Evolutionary conservation across 768 basidiomycete genomes (phyloP).

Genomic region (Pisolithus tinctorius): DNA sequence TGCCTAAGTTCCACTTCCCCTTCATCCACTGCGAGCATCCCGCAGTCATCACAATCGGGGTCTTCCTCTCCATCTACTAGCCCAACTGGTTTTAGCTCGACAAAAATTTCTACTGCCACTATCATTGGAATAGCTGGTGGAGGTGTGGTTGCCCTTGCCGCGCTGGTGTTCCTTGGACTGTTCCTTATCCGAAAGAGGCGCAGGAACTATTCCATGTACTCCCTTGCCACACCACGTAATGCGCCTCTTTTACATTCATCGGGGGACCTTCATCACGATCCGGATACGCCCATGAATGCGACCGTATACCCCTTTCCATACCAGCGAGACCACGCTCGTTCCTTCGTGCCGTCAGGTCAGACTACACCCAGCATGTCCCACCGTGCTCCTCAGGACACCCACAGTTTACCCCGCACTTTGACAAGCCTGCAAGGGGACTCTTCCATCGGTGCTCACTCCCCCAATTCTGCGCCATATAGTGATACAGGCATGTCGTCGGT

Average conservation of each 20-base stretch:
- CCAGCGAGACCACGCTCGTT: conserved; percentile 15
- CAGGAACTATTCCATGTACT: conserved; percentile 22
- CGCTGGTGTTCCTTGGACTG: conserved; percentile 41
- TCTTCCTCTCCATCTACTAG: conserved; percentile 14
- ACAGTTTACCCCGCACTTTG: conserved; percentile 6
- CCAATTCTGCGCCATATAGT: conserved; percentile 13
- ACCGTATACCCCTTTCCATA: conserved; percentile 30
- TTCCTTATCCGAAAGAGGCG: conserved; percentile 39
- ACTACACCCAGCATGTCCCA: neutral
- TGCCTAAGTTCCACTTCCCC: conserved; percentile 52
- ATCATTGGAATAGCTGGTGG: conserved; percentile 47
- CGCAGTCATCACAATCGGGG: conserved; percentile 14
- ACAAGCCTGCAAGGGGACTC: no score
- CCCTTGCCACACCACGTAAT: conserved; percentile 17
- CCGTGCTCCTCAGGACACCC: neutral
- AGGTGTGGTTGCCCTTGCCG: conserved; percentile 46
- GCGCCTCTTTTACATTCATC: conserved; percentile 28
- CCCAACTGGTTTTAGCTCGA: conserved; percentile 14
- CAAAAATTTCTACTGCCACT: conserved; percentile 35
- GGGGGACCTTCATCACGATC: conserved; percentile 30
- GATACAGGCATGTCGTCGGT: conserved; percentile 17
- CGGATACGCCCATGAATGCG: conserved; percentile 25
- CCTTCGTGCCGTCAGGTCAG: conserved; percentile 8
- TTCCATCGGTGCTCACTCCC: conserved; percentile 11
- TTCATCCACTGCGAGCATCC: conserved; percentile 37